Percentiles rank a stretch among this genome's conserved stretches.
These are phyloP conservation scores for Cyclotella choctawhatcheeana DNA, from an alignment of 108 stramenopile species.

Conservation along the genomic window DNA sequence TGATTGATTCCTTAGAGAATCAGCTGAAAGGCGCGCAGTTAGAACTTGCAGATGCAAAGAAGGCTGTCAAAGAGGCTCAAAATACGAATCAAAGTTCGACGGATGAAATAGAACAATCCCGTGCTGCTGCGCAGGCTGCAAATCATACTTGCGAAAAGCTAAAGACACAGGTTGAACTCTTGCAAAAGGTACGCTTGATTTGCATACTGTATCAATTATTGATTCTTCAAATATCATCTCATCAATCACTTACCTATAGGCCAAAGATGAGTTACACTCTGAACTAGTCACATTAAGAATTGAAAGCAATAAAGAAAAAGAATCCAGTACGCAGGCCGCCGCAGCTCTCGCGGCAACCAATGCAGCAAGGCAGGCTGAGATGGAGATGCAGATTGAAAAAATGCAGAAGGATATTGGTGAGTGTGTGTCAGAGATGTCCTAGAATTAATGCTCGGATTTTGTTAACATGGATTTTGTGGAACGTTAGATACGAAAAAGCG, in stretches of 20 bases:
- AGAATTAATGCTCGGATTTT: too few species aligned
- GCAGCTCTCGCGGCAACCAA: slow-evolving; percentile 51
- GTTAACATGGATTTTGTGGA: background rate
- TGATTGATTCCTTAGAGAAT: slow-evolving; percentile 1
- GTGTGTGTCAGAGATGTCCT: background rate
- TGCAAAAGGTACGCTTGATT: slow-evolving; percentile 17
- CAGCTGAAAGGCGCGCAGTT: slow-evolving; percentile 26
- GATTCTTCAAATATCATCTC: too few species aligned
- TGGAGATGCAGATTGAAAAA: slow-evolving; percentile 51
- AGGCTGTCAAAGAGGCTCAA: slow-evolving; percentile 24
- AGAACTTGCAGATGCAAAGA: slow-evolving; percentile 25
- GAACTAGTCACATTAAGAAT: slow-evolving; percentile 30
- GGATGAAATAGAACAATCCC: slow-evolving; percentile 16
- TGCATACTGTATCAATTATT: background rate
- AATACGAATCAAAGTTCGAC: slow-evolving; percentile 12
- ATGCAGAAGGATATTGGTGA: slow-evolving; percentile 46
- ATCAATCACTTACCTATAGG: too few species aligned
- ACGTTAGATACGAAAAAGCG: slow-evolving; percentile 24
- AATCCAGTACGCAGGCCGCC: slow-evolving; percentile 45
- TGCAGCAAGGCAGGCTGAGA: slow-evolving; percentile 49
- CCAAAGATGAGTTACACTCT: slow-evolving; percentile 22
- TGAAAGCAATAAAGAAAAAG: slow-evolving; percentile 37
- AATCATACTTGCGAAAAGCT: slow-evolving; percentile 37
- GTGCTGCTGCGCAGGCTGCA: slow-evolving; percentile 23
- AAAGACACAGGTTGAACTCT: slow-evolving; percentile 31